These are phyloP conservation scores for Helenozyma rhizophorensis DNA, from an alignment of 805 yeast species.

Conservation along the genomic window DNA sequence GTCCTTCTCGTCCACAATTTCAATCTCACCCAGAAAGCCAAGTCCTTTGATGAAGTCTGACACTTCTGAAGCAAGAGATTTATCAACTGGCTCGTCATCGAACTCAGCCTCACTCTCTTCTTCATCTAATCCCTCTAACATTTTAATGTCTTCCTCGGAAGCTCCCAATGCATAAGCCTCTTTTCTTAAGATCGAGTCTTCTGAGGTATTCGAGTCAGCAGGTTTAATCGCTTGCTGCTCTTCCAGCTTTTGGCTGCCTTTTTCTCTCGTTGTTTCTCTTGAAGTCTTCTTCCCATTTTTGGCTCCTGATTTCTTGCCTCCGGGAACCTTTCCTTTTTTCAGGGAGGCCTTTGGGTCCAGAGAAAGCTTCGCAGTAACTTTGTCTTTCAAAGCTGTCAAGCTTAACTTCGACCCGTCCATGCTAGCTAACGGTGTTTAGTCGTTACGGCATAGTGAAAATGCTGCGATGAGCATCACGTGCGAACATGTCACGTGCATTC, in stretches of 20 bases:
- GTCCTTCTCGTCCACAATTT: constrained; percentile 22
- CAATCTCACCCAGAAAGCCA: constrained; percentile 46
- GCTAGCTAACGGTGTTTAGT: too few species aligned
- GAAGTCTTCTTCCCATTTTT: neutral
- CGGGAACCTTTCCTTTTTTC: neutral
- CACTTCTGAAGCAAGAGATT: constrained; percentile 49
- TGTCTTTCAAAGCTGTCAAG: constrained; percentile 59
- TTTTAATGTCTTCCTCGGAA: constrained; percentile 69
- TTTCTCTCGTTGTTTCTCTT: constrained; percentile 13
- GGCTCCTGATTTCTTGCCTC: neutral
- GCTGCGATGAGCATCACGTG: neutral
- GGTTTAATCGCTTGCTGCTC: constrained; percentile 12
- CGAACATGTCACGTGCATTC: neutral
- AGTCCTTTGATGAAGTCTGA: constrained; percentile 59
- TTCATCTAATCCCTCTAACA: constrained; percentile 55
- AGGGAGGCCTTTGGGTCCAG: neutral
- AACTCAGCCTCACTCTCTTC: constrained; percentile 51
- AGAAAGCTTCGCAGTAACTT: constrained; percentile 50
- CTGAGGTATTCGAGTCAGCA: constrained; percentile 8
- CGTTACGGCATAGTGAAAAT: neutral
- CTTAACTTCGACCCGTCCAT: constrained; percentile 46
- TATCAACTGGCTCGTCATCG: constrained; percentile 37
- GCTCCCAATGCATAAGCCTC: constrained; percentile 86
- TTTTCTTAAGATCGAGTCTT: constrained; percentile 47
- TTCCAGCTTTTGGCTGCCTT: constrained; percentile 15